phyloP scores from a whole-genome alignment of 2,329 filamentous ascomycete genomes.

The Aureobasidium sp. region DNA sequence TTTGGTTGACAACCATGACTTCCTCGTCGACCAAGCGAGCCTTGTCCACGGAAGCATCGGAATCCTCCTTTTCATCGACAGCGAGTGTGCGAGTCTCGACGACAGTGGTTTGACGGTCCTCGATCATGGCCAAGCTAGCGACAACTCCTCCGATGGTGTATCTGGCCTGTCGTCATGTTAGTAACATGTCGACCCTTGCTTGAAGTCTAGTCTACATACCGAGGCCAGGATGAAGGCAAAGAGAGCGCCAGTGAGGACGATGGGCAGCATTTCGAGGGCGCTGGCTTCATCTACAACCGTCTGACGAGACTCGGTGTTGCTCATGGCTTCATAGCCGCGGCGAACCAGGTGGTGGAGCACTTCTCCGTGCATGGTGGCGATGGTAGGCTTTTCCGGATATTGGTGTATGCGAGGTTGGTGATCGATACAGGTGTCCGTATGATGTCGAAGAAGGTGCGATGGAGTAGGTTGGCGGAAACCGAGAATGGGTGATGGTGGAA shows the following conservation, averaged over 20 bases:
- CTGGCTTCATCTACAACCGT: conserved; percentile 18
- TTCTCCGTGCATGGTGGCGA: conserved; percentile 19
- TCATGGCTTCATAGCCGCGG: conserved; percentile 24
- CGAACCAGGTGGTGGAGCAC: conserved; percentile 25
- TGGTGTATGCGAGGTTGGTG: neutral
- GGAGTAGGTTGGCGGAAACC: neutral
- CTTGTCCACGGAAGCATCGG: conserved; percentile 38
- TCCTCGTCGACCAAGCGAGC: conserved; percentile 31
- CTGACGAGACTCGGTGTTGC: conserved; percentile 8
- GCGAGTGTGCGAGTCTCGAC: conserved; percentile 33
- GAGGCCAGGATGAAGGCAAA: conserved; percentile 35
- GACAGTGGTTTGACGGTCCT: conserved; percentile 47
- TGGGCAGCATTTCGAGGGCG: conserved; percentile 21
- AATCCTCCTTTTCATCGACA: conserved; percentile 43
- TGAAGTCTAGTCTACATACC: conserved; percentile 22
- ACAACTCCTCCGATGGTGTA: conserved; percentile 55
- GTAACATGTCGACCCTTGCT: neutral
- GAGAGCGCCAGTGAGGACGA: conserved; percentile 28
- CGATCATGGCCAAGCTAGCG: conserved; percentile 54
- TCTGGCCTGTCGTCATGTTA: conserved; percentile 20
- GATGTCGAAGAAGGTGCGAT: neutral
- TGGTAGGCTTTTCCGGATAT: neutral
- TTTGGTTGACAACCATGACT: conserved; percentile 39
- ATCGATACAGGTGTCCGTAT: neutral
- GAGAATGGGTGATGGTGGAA: neutral